Base-by-base conservation (phyloP, 164 flowering plant species). In the Berberis thunbergii region DNA sequence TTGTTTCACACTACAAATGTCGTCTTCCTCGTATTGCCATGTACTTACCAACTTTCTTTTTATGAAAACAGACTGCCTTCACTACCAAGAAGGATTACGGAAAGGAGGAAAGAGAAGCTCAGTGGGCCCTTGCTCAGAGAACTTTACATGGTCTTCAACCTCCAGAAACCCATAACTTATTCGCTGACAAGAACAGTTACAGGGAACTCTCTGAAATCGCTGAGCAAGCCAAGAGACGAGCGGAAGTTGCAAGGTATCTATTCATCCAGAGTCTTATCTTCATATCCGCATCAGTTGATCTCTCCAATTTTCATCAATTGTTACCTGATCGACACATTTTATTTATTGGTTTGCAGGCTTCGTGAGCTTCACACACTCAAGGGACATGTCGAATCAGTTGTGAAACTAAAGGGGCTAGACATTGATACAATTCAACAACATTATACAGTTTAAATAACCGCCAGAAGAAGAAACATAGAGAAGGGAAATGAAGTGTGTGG, bases 61-160 rank as follows among this genome's bases (percentile, higher is more conserved):
- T 49, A 6, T 42, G 4, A 39, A 41, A 60, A 72, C 79, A 94
- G 99, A 91, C 96, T 71, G 99, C 99, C 46, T 94, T 94, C 85
- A 89, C 97, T 43, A 84, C 87, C 73, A 94, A 94, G 85, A 88
- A 87, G 64, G 96, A 94, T 62, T 94, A 84, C 59, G 98, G 98
- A 26, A 87, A 74, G 74, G 99, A 81, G 69, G 97, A 94, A 76
- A 84, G 97, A 58, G 97, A 94, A 73, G 99, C 99, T 52, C 97
- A 94, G 69, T 94, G 99, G 99, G 99, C 99, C 41, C 80, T 62
- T 66, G 99, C 99, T 43, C 99, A 94, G 71, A 83, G 99, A 65
- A 94, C 99, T 2, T 67, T 91, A 43, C 99, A 94, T 65, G 99
- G 99, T 0, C 96, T 94, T 56, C 96, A 94, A 58, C 83, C 96